phyloP scores from a whole-genome alignment of 2,329 filamentous ascomycete species.

The Trichoderma brevicompactum region DNA sequence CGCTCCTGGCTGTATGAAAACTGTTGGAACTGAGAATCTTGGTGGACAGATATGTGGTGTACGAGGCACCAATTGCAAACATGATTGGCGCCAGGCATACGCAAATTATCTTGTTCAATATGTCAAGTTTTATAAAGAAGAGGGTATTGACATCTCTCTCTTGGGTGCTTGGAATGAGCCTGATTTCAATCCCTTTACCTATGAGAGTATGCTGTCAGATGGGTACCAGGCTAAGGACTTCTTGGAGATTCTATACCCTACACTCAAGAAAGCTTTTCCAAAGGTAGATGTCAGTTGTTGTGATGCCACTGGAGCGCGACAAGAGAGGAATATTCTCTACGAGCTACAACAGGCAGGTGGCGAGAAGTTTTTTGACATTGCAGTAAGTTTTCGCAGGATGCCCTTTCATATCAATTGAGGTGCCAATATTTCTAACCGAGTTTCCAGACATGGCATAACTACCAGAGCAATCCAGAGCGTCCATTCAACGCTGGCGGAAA shows the following conservation, averaged over 20 bases:
- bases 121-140: slow-evolving; percentile 19
- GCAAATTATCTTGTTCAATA: slow-evolving; percentile 25
- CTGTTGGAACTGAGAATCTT: slow-evolving; percentile 20
- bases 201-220: slow-evolving; percentile 26
- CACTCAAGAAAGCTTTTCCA: slow-evolving; percentile 20
- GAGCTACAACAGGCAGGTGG: slow-evolving; percentile 20
- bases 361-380: slow-evolving; percentile 19
- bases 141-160: slow-evolving; percentile 21
- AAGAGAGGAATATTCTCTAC: slow-evolving; percentile 25
- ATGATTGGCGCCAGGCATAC: slow-evolving; percentile 23
- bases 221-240: slow-evolving; percentile 25
- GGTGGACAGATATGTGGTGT: slow-evolving; percentile 22
- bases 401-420: neutral
- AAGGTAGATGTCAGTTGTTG: slow-evolving; percentile 24
- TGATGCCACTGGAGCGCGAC: slow-evolving; percentile 19
- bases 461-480: slow-evolving; percentile 24
- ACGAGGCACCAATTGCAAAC: slow-evolving; percentile 16
- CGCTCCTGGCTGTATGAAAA: slow-evolving; percentile 23
- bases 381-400: neutral
- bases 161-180: slow-evolving; percentile 23
- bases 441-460: slow-evolving; percentile 21
- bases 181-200: slow-evolving; percentile 22
- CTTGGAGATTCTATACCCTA: slow-evolving; percentile 19
- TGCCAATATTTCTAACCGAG: neutral
- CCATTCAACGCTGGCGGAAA: slow-evolving; percentile 22